A percentile compares a stretch with the other conserved stretches of the same genome.
phyloP scores from a whole-genome alignment of 768 basidiomycete genomes.

The Hericium coralloides region DNA sequence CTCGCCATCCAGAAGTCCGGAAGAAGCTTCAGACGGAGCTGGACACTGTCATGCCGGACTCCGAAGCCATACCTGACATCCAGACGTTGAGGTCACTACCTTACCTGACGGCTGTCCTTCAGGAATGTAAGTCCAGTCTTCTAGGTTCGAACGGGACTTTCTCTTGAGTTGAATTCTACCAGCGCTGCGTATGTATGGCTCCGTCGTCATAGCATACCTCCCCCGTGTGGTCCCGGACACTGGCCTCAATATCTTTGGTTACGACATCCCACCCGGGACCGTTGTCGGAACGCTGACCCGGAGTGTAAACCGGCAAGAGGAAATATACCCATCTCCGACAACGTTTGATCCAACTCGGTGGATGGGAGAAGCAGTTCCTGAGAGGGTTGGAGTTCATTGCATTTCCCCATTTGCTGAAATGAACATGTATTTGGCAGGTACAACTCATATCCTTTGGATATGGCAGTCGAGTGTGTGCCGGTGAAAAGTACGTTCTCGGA shows the following conservation, averaged over 20 bases:
- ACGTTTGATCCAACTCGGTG: background rate
- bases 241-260: background rate
- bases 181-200: background rate
- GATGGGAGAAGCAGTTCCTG: background rate
- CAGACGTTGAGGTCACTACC: background rate
- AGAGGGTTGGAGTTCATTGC: background rate
- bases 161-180: background rate
- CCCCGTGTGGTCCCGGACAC: background rate
- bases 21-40: background rate
- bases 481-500: background rate
- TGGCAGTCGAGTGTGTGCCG: background rate
- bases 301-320: background rate
- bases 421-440: background rate
- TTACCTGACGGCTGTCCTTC: background rate
- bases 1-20: background rate
- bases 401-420: too few species aligned
- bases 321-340: background rate
- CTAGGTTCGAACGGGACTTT: background rate
- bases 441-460: background rate
- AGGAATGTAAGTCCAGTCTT: background rate
- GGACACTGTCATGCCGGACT: background rate
- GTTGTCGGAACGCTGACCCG: background rate
- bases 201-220: background rate
- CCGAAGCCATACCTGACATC: background rate
- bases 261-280: background rate